Evolutionary conservation across 179 eudicot species (phyloP), one percentile per base, ranked within the genome.

Genomic region (Beta corolliflora): DNA sequence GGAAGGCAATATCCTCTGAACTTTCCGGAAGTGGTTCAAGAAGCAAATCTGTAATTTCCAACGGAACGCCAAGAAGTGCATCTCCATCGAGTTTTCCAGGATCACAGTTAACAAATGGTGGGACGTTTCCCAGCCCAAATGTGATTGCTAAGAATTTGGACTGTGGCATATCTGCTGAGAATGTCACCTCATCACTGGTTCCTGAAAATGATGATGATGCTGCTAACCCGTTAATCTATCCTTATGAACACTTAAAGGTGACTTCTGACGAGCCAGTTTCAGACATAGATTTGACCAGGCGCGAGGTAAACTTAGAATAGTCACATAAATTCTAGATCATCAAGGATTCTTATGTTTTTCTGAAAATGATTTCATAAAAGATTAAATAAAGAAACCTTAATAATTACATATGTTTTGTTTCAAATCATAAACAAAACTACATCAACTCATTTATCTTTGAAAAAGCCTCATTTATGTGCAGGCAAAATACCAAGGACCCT

Each of bases 251-350:
- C 21, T 71, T 92, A 65, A 89, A 79, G 75, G 85, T 88, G 80
- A 78, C 78, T 50, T 90, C 97, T 9, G 81, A 78, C 44, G 85
- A 92, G 69, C 97, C 92, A n/a, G 88, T 84, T 53, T 74, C 85
- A 19, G 92, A 73, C 41, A 91, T 92, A 73, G 94, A 92, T 79
- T 76, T 89, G 54, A 92, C 93, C 69, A 91, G 85, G 82, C 89
- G 94, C 66, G 94, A 92, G 97, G 97, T 92, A 86, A 65, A 15
- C 31, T 44, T 71, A 50, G 1, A 3, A 54, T 25, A 53, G 48
- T 29, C 77, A 50, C 2, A 5, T 9, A 48, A 12, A 21, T 5
- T 48, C 9, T 48, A 0, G 7, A 48, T 5, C 9, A 48, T 48
- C 52, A 6, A 48, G 41, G 41, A 36, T 36, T 36, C 41, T 36